Conservation (phyloP, 805 yeast genomes). For the Nakazawaea laoshanensis region DNA sequence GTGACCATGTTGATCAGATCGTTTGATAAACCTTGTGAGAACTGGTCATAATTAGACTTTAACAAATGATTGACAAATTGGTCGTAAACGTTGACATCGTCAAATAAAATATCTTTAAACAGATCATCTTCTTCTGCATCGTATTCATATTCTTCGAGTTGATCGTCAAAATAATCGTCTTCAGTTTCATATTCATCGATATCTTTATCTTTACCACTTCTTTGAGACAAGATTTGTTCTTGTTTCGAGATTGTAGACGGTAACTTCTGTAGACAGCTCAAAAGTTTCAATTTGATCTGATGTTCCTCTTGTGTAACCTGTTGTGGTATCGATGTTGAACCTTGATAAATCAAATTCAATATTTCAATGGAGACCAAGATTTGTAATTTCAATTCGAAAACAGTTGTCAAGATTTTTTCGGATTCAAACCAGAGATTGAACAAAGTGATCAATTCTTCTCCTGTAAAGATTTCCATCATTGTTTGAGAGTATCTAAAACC, state of each 20-base stretch:
- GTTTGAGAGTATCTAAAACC: constrained; percentile 29
- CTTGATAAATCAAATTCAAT: constrained; percentile 24
- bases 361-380: constrained; percentile 36
- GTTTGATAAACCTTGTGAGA: constrained; percentile 4
- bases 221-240: constrained; percentile 30
- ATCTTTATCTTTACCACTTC: constrained; percentile 23
- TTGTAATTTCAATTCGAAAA: constrained; percentile 47
- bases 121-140: constrained; percentile 16
- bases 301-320: constrained; percentile 20
- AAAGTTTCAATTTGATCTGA: constrained; percentile 24
- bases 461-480: constrained; percentile 28
- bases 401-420: constrained; percentile 36
- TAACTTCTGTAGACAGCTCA: constrained; percentile 31
- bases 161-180: constrained; percentile 16
- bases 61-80: constrained; percentile 15
- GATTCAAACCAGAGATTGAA: constrained; percentile 41
- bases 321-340: constrained; percentile 17
- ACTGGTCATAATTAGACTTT: constrained; percentile 6
- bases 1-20: constrained; percentile 3
- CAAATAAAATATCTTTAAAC: constrained; percentile 22
- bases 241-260: constrained; percentile 42
- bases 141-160: constrained; percentile 17
- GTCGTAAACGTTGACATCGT: constrained; percentile 22
- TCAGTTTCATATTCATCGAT: constrained; percentile 16
- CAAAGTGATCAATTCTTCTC: constrained; percentile 28